Percentiles rank a stretch among this genome's conserved stretches.
Conservation (phyloP, 2,329 filamentous ascomycete genomes). For the Phoma herbarum region DNA sequence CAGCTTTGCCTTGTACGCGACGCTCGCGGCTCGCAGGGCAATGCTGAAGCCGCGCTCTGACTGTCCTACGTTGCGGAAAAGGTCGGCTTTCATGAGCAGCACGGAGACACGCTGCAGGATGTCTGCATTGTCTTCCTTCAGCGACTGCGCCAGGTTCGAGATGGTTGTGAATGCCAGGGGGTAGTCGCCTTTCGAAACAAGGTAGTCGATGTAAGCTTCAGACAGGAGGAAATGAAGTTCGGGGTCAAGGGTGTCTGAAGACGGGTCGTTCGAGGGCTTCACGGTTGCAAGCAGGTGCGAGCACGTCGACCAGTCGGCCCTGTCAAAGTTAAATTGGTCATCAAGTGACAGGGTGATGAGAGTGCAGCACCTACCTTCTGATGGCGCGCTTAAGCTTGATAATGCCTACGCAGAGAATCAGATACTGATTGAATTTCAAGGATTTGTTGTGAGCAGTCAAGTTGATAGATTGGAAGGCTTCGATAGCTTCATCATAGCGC, state of each 20-base stretch:
- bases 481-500: slow-evolving; percentile 73
- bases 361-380: slow-evolving; percentile 53
- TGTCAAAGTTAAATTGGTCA: slow-evolving; percentile 33
- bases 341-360: background rate
- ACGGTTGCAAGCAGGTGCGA: slow-evolving; percentile 67
- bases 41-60: slow-evolving; percentile 80
- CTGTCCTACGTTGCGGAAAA: slow-evolving; percentile 73
- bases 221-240: slow-evolving; percentile 68
- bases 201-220: slow-evolving; percentile 68
- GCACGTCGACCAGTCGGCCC: slow-evolving; percentile 66
- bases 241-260: slow-evolving; percentile 59
- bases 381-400: slow-evolving; percentile 71
- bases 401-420: slow-evolving; percentile 72
- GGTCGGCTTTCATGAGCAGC: slow-evolving; percentile 74
- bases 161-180: slow-evolving; percentile 63
- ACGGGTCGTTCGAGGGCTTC: slow-evolving; percentile 52
- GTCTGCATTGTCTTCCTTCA: slow-evolving; percentile 67
- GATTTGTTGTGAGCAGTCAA: slow-evolving; percentile 72
- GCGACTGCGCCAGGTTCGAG: slow-evolving; percentile 59
- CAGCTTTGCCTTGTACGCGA: slow-evolving; percentile 74
- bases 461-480: slow-evolving; percentile 67
- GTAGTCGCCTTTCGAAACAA: slow-evolving; percentile 63
- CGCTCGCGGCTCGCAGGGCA: slow-evolving; percentile 75
- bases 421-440: slow-evolving; percentile 79
- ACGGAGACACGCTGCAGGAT: slow-evolving; percentile 74